A percentile compares a stretch with the other conserved stretches of the same genome.
Conservation (phyloP, 768 basidiomycete genomes). For the Naganishia onofrii region DNA sequence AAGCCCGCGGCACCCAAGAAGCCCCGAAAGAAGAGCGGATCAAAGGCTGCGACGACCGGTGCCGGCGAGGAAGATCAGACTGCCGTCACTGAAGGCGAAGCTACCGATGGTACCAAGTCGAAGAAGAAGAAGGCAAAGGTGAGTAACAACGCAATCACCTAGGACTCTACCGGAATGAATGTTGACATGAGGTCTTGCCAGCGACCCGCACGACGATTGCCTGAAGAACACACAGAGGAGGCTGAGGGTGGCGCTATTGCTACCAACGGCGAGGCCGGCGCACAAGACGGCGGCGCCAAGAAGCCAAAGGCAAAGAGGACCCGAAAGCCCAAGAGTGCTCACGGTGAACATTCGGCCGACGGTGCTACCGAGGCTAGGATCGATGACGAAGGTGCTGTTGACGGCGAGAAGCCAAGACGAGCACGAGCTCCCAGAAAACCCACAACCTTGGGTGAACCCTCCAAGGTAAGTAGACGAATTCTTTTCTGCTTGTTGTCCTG, state of each 20-base stretch:
- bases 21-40: conserved; percentile 30
- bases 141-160: background rate
- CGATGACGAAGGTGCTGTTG: conserved; percentile 37
- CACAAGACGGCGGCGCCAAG: conserved; percentile 26
- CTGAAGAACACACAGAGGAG: conserved; percentile 46
- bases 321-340: conserved; percentile 36
- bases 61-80: conserved; percentile 29
- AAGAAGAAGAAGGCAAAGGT: conserved; percentile 33
- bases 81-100: conserved; percentile 33
- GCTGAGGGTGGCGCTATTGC: conserved; percentile 40
- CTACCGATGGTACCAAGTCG: conserved; percentile 21
- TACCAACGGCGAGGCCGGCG: conserved; percentile 31
- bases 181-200: background rate
- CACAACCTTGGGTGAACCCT: conserved; percentile 42
- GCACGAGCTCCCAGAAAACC: conserved; percentile 34
- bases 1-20: conserved; percentile 30
- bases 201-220: conserved; percentile 41
- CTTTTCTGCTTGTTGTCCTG: background rate
- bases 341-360: conserved; percentile 1
- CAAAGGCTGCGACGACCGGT: conserved; percentile 31
- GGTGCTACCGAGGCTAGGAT: conserved; percentile 40
- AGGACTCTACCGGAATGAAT: background rate
- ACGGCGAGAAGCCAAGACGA: conserved; percentile 29
- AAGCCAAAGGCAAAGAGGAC: conserved; percentile 35
- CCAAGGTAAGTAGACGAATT: conserved; percentile 38